Evolutionary conservation across 768 basidiomycete genomes (phyloP), one percentile per base, ranked within the genome.

Genomic region (Termitomyces sp.): DNA sequence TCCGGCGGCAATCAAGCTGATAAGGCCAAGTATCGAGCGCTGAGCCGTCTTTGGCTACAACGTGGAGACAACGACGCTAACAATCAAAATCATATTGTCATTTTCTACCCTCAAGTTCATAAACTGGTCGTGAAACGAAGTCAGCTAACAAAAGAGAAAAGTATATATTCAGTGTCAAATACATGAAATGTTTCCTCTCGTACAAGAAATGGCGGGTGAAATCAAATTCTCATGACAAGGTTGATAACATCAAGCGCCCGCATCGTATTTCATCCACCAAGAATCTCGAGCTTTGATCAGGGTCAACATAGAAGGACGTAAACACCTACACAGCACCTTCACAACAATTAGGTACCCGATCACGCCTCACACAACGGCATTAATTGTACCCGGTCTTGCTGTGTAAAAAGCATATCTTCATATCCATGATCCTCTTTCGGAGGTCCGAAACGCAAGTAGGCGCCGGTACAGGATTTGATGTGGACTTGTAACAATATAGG

Each of bases 401-500:
- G 53, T 37, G 32, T 30, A 44, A 27, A 51, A 51, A 56, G 34
- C 39, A 48, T 34, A 58, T 58, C 54, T 56, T 61, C 52, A 62
- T 32, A 53, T 62, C 59, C 59, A 55, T 54, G 52, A 50, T 59
- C 53, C 58, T 54, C 62, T 59, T 58, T 56, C 41, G 54, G 52
- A 55, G 30, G 47, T 58, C 56, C 56, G 30, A 28, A 61, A 59
- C 57, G 57, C 61, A 64, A 56, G 54, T 60, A 62, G 55, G 62
- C 59, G 59, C 56, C 54, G 59, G 42, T 42, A 54, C 59, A 53
- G 53, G 35, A 54, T 63, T 61, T 67, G 69, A 61, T 66, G 56
- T 30, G 67, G 67, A 61, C 70, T 74, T 71, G 70, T 69, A 76
- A 72, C 71, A 73, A 71, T 73, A 68, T 74, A 79, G 75, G 73